Conservation (phyloP, 805 yeast genomes). For the Nakazawaea wyomingensis region DNA sequence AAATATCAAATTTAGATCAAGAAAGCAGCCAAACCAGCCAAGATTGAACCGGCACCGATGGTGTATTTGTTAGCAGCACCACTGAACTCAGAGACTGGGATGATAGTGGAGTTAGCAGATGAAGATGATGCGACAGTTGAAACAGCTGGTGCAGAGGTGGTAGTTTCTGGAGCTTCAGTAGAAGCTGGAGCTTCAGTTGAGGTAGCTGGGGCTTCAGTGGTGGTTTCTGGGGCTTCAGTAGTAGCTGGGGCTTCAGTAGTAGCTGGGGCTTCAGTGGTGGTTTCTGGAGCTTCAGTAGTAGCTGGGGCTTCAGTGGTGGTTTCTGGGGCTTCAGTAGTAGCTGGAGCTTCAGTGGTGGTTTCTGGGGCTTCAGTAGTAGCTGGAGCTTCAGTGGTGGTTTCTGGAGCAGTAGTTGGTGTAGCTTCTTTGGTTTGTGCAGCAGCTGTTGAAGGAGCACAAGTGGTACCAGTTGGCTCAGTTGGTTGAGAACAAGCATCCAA, state of each 20-base stretch:
- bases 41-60: slow-evolving; percentile 18
- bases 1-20: slow-evolving; percentile 12
- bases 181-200: slow-evolving; percentile 8
- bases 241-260: slow-evolving; percentile 12
- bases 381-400: slow-evolving; percentile 16
- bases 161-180: slow-evolving; percentile 2
- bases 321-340: slow-evolving; percentile 11
- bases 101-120: slow-evolving; percentile 1
- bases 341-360: slow-evolving; percentile 15
- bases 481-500: slow-evolving; percentile 26
- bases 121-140: slow-evolving; percentile 2
- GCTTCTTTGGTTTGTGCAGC: slow-evolving; percentile 17
- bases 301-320: slow-evolving; percentile 18
- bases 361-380: slow-evolving; percentile 9
- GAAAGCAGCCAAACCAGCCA: slow-evolving; percentile 17
- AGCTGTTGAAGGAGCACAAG: slow-evolving; percentile 12
- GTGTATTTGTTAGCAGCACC: slow-evolving; percentile 15
- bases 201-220: slow-evolving; percentile 7
- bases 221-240: slow-evolving; percentile 14
- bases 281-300: slow-evolving; percentile 24
- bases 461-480: slow-evolving; percentile 34
- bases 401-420: slow-evolving; percentile 13
- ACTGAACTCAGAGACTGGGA: slow-evolving; percentile 8
- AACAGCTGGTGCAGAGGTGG: slow-evolving; percentile 6
- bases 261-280: slow-evolving; percentile 23